Base-by-base conservation (phyloP, 164 flowering plant species). In the Cinnamomum micranthum region DNA sequence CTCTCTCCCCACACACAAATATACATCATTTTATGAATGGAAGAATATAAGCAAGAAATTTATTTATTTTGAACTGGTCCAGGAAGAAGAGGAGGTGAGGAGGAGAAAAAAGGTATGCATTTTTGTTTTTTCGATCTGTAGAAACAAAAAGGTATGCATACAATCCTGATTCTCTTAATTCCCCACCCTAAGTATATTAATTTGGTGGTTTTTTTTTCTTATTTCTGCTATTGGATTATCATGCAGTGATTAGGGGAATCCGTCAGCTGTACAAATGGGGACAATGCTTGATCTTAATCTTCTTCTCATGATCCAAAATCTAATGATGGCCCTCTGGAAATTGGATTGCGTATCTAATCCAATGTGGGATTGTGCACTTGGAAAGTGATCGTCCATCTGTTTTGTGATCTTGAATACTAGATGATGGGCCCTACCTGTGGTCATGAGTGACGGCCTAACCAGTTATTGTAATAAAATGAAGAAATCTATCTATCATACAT, bases 31-130 rank as follows among this genome's bases (percentile, higher is more conserved):
- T 60, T n/a, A 17, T 20, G 10, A 19, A 19, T 20, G 23, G 67
- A 13, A 55, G 19, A 2, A 14, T 55, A 55, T 6, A 15, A 31
- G 19, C 47, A 67, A 14, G 2, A 20, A 67, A 28, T 67, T 25
- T 25, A 64, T 73, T 47, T 41, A 12, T 47, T 17, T 41, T 12
- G 14, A 19, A 3, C 15, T 13, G 52, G 23, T 4, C 19, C 69
- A 73, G 75, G 75, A 73, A 27, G 75, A 63, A 50, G 69, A 15
- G 5, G 75, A 33, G 28, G 69, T 28, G 28, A 64, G 51, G 60
- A 63, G 67, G 22, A 73, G 67, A 15, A 50, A 65, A 58, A 73
- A 65, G 75, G 75, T 73, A 47, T 4, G 51, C 6, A 20, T 11
- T 19, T 52, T 10, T 5, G 27, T 60, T 22, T 33, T 71, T 59